Evolutionary conservation across 2,329 filamentous ascomycete genomes (phyloP), one percentile per base, ranked within the genome.

Genomic region (Diaporthe humulicola): DNA sequence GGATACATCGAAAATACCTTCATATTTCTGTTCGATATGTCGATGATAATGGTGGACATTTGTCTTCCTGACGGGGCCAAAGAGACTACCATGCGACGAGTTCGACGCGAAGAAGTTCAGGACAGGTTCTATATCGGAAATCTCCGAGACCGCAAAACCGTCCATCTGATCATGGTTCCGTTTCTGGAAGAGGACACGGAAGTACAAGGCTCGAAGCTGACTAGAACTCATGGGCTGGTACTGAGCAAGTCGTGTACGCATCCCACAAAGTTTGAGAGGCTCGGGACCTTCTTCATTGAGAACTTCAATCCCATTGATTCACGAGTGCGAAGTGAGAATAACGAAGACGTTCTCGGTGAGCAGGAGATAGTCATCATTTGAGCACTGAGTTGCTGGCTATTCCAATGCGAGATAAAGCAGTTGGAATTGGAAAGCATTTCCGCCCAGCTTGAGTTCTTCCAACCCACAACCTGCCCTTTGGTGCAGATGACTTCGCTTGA

Each of bases 341-440:
- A 2, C 19, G 10, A 12, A 33, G 54, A 45, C 10, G 25, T 45
- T 2, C 4, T 14, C 19, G 5, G 10, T 25, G 42, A 50, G 22
- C 42, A 66, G 60, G 60, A 66, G 22, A 14, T 66, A 7, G 40
- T 48, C 3, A 66, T 48, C 22, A 33, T 66, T n/a, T 66, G 28
- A 48, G 10, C 2, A 17, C 1, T 28, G 3, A 19, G 7, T 19
- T 25, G 10, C 5, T 6, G n/a, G 12, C 12, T 30, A 12, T 14
- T 6, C 8, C 4, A 22, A 36, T 40, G n/a, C 4, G 14, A 40
- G 12, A 33, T 33, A 2, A 14, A 19, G 2, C 1, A 4, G 14
- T 19, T 17, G 14, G 19, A 15, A 15, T 28, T 30, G 28, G 28
- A 28, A 33, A 6, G 52, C 25, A 4, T 12, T 25, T 52, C 22